Evolutionary conservation across 352 stramenopile genomes (phyloP), one percentile per base, ranked within the genome.

Genomic region (Pythium volutum): DNA sequence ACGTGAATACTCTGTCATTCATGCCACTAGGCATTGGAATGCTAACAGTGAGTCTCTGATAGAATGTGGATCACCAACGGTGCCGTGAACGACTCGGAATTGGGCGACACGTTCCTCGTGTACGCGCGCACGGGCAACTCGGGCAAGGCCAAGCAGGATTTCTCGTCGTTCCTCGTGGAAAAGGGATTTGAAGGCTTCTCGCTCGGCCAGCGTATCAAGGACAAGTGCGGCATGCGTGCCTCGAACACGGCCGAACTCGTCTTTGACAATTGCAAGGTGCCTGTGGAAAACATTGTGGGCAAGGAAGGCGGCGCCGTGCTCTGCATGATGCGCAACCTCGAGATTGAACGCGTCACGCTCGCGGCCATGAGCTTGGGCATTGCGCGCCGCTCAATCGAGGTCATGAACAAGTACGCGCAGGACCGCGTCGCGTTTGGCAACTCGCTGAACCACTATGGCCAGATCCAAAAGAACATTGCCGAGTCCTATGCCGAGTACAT

Each of bases 31-130:
- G n/a, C 14, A 43, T 43, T 10, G 23, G 16, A 26, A 11, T 36
- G 6, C 34, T 49, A 11, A 49, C 15, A 4, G 11, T 22, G 47
- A 31, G 27, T 15, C 41, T 56, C 16, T 56, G 26, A 23, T 26
- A 91, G 82, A 64, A 99, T 99, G 97, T 99, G 97, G 97, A 99
- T 99, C 76, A 99, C 98, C 8, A 99, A 99, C 73, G 98, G 97
- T 22, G 97, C 96, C n/a, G 59, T 99, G 20, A 97, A 98, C 73
- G 88, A 97, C 62, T 83, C 76, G 4, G 89, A 97, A 16, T 88
- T 98, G 25, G 98, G 98, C 33, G 98, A 99, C 73, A 77, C 92
- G 25, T 99, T 99, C 61, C 76, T 99, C 12, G 95, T 99, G 6
- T 99, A 99, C 74, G 97, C 97, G 18, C 84, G 93, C 50, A 99